Conservation (phyloP, 768 basidiomycete species). For the Dictyophora rubrovolvata region DNA sequence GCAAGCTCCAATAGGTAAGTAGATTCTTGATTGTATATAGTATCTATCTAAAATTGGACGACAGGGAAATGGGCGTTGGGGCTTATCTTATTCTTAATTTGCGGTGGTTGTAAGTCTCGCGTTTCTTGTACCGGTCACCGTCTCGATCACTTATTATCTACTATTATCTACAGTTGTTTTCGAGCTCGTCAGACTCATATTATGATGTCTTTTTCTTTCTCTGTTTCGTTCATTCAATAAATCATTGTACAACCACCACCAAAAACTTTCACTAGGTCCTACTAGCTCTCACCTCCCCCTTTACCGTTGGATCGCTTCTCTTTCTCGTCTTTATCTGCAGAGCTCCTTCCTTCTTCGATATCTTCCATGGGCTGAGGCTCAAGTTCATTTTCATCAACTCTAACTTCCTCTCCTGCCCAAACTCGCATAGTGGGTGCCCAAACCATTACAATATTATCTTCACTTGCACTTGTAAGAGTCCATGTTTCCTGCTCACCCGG, state of each 20-base stretch:
- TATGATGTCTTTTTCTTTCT: conserved; percentile 33
- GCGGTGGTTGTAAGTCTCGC: conserved; percentile 63
- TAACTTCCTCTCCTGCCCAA: conserved; percentile 84
- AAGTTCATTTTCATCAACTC: conserved; percentile 75
- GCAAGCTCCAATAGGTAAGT: conserved; percentile 56
- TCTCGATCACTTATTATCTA: not conserved
- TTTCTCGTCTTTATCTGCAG: conserved; percentile 5
- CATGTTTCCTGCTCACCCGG: conserved; percentile 71
- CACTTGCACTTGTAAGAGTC: conserved; percentile 81
- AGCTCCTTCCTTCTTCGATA: conserved; percentile 31
- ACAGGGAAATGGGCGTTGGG: conserved; percentile 53
- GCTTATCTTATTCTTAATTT: conserved; percentile 62
- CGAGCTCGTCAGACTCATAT: conserved; percentile 56
- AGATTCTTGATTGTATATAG: not conserved
- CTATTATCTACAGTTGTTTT: conserved; percentile 49
- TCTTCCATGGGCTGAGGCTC: conserved; percentile 72
- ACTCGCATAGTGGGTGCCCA: conserved; percentile 96
- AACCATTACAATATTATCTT: conserved; percentile 94
- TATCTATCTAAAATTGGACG: not conserved
- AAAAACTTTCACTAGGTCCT: not conserved
- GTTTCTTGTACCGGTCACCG: not conserved
- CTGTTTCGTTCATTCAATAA: not conserved
- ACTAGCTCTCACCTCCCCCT: not conserved
- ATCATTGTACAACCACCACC: not conserved
- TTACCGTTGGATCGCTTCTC: conserved; percentile 9